phyloP scores from a whole-genome alignment of 2,329 filamentous ascomycete species.

The Aphanoascus verrucosus region DNA sequence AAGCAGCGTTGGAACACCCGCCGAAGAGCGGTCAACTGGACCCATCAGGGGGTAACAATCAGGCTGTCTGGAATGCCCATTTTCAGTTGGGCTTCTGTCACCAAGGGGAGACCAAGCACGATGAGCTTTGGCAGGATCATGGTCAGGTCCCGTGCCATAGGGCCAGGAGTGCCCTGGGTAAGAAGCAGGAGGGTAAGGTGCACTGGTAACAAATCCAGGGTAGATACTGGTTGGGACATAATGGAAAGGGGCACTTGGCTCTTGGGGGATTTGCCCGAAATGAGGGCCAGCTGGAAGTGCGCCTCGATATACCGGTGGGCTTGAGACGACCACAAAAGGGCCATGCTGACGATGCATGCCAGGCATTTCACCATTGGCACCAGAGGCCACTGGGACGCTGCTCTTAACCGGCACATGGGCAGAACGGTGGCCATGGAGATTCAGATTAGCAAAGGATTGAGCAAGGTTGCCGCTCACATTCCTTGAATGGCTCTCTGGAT shows the following conservation, averaged over 20 bases:
- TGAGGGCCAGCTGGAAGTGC: slow-evolving; percentile 23
- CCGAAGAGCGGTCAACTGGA: slow-evolving; percentile 48
- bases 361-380: slow-evolving; percentile 22
- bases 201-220: slow-evolving; percentile 26
- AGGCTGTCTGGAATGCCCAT: slow-evolving; percentile 48
- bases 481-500: slow-evolving; percentile 10
- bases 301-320: slow-evolving; percentile 24
- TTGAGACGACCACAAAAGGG: slow-evolving; percentile 25
- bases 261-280: slow-evolving; percentile 24
- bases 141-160: slow-evolving; percentile 28
- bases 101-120: slow-evolving; percentile 34
- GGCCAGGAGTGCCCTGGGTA: slow-evolving; percentile 30
- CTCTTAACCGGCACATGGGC: slow-evolving; percentile 24
- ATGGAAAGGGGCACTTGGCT: slow-evolving; percentile 25
- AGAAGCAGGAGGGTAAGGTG: slow-evolving; percentile 24
- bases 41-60: slow-evolving; percentile 52
- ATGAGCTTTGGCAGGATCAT: slow-evolving; percentile 29
- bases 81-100: slow-evolving; percentile 48
- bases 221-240: slow-evolving; percentile 32
- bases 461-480: slow-evolving; percentile 19
- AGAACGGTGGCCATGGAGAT: slow-evolving; percentile 23
- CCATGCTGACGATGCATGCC: slow-evolving; percentile 22
- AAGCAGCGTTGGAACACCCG: slow-evolving; percentile 42
- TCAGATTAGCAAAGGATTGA: slow-evolving; percentile 22
- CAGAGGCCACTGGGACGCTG: slow-evolving; percentile 20